Conservation (phyloP, 2,329 filamentous ascomycete genomes). For the Pseudofabraea citricarpa region DNA sequence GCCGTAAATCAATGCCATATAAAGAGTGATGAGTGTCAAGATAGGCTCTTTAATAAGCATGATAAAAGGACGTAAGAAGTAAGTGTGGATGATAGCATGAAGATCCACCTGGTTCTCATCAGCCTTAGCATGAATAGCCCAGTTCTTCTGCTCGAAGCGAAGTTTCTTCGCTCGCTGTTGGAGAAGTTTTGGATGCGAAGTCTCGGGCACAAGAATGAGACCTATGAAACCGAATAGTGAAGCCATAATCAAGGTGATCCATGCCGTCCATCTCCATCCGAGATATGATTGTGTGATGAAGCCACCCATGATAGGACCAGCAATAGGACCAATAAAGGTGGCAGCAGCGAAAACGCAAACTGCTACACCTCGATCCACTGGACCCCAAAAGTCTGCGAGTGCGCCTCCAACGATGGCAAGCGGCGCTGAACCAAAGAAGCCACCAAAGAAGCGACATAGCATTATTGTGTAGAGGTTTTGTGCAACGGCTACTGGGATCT, state of each 20-base stretch:
- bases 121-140: slow-evolving; percentile 28
- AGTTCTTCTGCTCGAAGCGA: slow-evolving; percentile 34
- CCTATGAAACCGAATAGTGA: slow-evolving; percentile 36
- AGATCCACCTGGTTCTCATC: slow-evolving; percentile 30
- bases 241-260: slow-evolving; percentile 46
- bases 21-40: slow-evolving; percentile 20
- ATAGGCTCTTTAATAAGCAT: slow-evolving; percentile 23
- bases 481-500: slow-evolving; percentile 49
- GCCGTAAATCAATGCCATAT: slow-evolving; percentile 20
- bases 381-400: slow-evolving; percentile 57
- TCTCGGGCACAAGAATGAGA: slow-evolving; percentile 44
- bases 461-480: slow-evolving; percentile 49
- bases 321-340: slow-evolving; percentile 30
- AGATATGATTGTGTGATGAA: slow-evolving; percentile 43
- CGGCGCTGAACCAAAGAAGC: slow-evolving; percentile 45
- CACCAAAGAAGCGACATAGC: slow-evolving; percentile 48
- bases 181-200: slow-evolving; percentile 43
- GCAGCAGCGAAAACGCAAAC: slow-evolving; percentile 57
- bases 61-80: slow-evolving; percentile 13
- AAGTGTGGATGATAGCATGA: slow-evolving; percentile 24
- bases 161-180: slow-evolving; percentile 41
- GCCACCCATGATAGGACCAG: slow-evolving; percentile 32
- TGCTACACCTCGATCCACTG: slow-evolving; percentile 57
- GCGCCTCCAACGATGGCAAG: slow-evolving; percentile 50
- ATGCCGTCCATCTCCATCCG: slow-evolving; percentile 54